Evolutionary conservation across 345 rosid genomes (phyloP).

Genomic region (Tarenaya hassleriana): DNA sequence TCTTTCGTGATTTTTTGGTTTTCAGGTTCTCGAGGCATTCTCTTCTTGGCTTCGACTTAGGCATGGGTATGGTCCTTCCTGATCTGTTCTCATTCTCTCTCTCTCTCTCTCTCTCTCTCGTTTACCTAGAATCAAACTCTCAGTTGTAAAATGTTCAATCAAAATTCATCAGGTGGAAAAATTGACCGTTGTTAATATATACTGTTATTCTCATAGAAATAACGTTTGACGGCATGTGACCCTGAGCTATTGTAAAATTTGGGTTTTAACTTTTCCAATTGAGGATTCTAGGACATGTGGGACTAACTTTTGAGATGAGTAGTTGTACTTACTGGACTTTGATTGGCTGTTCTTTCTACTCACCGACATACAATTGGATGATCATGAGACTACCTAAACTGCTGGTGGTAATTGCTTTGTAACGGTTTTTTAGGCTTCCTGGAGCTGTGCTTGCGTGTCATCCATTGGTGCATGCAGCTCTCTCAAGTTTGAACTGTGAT

Average conservation of each 20-base stretch:
- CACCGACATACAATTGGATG: constrained; percentile 14
- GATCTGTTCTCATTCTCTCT: too few relatives aligned
- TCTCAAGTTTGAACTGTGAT: constrained; percentile 80
- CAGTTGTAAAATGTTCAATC: constrained; percentile 1
- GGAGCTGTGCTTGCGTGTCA: constrained; percentile 83
- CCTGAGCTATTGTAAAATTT: background rate
- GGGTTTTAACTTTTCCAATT: background rate
- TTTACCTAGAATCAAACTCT: constrained; percentile 3
- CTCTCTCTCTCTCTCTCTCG: constrained; percentile 9
- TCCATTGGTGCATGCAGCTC: constrained; percentile 82
- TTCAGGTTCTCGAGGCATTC: constrained; percentile 98
- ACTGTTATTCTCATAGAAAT: too few relatives aligned
- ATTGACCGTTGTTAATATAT: background rate
- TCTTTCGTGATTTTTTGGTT: constrained; percentile 20
- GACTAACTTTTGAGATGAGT: background rate
- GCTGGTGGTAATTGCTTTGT: constrained; percentile 15
- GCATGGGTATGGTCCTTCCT: constrained; percentile 57
- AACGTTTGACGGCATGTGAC: background rate
- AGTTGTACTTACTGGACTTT: constrained; percentile 16
- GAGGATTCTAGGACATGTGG: constrained; percentile 8
- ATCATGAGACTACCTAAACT: constrained; percentile 9
- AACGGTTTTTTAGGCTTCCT: constrained; percentile 57
- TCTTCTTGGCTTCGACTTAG: constrained; percentile 93
- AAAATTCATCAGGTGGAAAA: constrained; percentile 8
- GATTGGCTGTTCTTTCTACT: constrained; percentile 3